Conservation (phyloP, 2,329 filamentous ascomycete genomes). For the Diaporthe longicolla region DNA sequence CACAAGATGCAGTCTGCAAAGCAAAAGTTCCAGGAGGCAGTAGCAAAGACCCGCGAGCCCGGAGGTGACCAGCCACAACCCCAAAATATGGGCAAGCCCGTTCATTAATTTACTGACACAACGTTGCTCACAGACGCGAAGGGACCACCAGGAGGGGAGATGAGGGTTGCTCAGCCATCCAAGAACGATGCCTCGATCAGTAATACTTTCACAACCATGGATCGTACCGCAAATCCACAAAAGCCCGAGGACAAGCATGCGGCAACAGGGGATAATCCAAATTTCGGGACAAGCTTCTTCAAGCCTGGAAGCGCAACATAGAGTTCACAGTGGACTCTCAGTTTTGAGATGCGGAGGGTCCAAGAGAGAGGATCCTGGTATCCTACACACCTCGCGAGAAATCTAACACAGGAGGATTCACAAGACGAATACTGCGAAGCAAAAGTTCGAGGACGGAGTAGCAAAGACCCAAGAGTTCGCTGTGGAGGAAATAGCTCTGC, state of each 20-base stretch:
- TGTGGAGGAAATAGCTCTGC: too few species aligned
- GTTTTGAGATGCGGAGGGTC: too few species aligned
- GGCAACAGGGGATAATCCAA: slow-evolving; percentile 1
- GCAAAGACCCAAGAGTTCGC: too few species aligned
- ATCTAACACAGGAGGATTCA: too few species aligned
- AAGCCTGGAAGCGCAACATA: slow-evolving; percentile 35
- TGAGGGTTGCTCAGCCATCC: slow-evolving; percentile 33
- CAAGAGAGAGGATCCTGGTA: too few species aligned
- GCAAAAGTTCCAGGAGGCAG: slow-evolving; percentile 37
- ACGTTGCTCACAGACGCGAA: slow-evolving; percentile 21
- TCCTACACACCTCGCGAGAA: too few species aligned
- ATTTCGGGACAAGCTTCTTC: slow-evolving; percentile 34
- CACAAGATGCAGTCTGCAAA: slow-evolving; percentile 26
- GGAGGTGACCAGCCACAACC: slow-evolving; percentile 21
- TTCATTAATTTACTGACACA: neutral
- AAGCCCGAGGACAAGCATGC: slow-evolving; percentile 27
- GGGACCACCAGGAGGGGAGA: slow-evolving; percentile 23
- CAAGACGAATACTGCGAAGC: too few species aligned
- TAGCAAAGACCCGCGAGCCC: slow-evolving; percentile 31
- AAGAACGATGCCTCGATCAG: slow-evolving; percentile 40
- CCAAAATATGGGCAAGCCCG: neutral
- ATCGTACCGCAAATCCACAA: slow-evolving; percentile 32
- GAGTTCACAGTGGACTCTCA: neutral
- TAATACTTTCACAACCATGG: slow-evolving; percentile 37
- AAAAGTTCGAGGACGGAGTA: too few species aligned